Evolutionary conservation across 306 rosid species (phyloP).

Genomic region (Potentilla sterilis): DNA sequence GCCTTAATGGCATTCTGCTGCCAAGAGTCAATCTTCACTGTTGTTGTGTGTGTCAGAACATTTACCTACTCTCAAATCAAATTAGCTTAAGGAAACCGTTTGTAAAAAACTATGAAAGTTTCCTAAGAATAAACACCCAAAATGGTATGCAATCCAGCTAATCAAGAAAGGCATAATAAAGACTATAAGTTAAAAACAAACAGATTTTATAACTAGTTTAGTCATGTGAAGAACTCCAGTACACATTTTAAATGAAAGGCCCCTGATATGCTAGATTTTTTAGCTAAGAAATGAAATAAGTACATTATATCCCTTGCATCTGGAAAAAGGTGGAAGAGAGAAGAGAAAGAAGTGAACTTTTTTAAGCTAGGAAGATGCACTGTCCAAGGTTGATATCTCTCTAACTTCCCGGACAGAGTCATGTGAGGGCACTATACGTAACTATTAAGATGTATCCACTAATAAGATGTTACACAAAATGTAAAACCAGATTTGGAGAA

Average conservation of each 20-base stretch:
- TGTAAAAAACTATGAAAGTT: not conserved
- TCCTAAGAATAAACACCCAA: not conserved
- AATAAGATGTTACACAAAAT: not conserved
- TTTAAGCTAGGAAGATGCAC: not conserved
- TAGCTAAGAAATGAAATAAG: not conserved
- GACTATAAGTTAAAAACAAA: not conserved
- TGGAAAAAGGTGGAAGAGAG: not conserved
- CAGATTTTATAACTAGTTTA: not conserved
- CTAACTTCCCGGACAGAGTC: not conserved
- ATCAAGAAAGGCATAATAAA: not conserved
- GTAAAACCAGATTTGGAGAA: not conserved
- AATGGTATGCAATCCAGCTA: not conserved
- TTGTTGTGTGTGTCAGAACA: slow-evolving; percentile 37
- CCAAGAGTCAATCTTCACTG: slow-evolving; percentile 48
- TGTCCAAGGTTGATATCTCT: not conserved
- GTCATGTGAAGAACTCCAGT: not conserved
- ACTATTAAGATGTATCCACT: not conserved
- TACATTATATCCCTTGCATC: not conserved
- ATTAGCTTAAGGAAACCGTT: not conserved
- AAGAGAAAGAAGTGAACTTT: not conserved
- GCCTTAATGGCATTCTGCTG: slow-evolving; percentile 36
- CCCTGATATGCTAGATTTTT: not conserved
- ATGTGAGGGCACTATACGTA: not conserved
- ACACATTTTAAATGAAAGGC: not conserved
- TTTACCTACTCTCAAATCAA: slow-evolving; percentile 31